These are phyloP conservation scores for Kappamyces sp. DNA, from an alignment of 192 early-diverging fungal genomes.

Conservation along the genomic window DNA sequence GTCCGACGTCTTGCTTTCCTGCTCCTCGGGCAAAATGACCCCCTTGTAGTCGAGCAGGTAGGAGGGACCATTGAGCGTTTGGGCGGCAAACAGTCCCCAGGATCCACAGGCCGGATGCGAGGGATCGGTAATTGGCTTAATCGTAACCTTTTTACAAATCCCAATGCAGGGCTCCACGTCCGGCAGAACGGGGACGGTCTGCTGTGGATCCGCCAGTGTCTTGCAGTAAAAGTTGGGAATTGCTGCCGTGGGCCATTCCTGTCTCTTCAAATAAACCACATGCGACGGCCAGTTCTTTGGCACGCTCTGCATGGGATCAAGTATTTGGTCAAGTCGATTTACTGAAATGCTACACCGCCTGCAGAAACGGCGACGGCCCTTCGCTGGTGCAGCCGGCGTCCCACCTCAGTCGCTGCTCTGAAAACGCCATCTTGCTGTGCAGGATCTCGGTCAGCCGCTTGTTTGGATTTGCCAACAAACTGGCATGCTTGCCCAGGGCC, in stretches of 20 bases:
- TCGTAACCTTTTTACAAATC: not conserved
- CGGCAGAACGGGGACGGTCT: no score
- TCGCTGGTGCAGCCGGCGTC: not conserved
- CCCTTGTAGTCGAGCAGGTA: slow-evolving; percentile 12
- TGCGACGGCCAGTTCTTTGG: not conserved
- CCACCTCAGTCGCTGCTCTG: not conserved
- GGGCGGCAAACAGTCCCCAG: slow-evolving; percentile 4
- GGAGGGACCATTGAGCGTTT: not conserved
- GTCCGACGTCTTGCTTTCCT: slow-evolving; percentile 3
- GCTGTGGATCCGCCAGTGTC: no score
- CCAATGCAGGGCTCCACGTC: no score
- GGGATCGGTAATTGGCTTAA: slow-evolving; percentile 13
- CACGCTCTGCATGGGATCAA: not conserved
- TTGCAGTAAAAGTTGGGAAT: no score
- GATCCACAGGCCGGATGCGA: slow-evolving; percentile 14
- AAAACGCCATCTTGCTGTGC: not conserved
- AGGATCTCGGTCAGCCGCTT: not conserved
- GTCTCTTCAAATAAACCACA: not conserved
- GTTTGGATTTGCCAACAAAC: not conserved
- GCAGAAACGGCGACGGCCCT: not conserved
- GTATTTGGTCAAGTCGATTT: no score
- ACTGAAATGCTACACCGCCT: not conserved
- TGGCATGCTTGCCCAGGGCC: not conserved
- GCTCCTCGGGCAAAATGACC: not conserved
- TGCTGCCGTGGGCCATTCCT: not conserved